Conservation (phyloP, 2,329 filamentous ascomycete genomes). For the Hirsutella thompsonii region DNA sequence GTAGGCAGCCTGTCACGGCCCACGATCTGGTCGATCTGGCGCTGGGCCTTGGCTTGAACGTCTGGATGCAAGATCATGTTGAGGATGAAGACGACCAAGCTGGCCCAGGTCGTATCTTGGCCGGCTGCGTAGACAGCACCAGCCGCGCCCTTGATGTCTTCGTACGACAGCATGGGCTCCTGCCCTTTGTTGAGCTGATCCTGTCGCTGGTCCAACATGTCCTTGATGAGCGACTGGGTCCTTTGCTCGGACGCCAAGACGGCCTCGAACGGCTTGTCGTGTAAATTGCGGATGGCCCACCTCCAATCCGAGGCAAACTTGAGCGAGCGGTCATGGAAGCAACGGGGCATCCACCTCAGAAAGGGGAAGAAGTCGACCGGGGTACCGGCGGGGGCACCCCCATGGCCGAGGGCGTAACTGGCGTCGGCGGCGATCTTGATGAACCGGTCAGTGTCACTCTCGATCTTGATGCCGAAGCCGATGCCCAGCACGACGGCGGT, state of each 20-base stretch:
- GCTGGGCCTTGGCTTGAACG: slow-evolving; percentile 31
- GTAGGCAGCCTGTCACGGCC: slow-evolving; percentile 30
- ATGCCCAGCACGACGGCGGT: slow-evolving; percentile 28
- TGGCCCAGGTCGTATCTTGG: slow-evolving; percentile 30
- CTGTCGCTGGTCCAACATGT: slow-evolving; percentile 13
- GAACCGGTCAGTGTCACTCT: slow-evolving; percentile 23
- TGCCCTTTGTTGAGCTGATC: slow-evolving; percentile 12
- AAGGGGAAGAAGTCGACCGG: slow-evolving; percentile 35
- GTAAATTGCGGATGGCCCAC: slow-evolving; percentile 23
- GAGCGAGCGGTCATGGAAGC: slow-evolving; percentile 17
- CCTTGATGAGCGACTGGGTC: slow-evolving; percentile 15
- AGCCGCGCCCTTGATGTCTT: slow-evolving; percentile 35
- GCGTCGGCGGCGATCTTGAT: slow-evolving; percentile 23
- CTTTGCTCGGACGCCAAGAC: slow-evolving; percentile 16
- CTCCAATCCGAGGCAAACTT: slow-evolving; percentile 16
- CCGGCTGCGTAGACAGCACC: slow-evolving; percentile 35
- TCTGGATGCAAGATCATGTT: slow-evolving; percentile 27
- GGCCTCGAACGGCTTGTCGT: slow-evolving; percentile 28
- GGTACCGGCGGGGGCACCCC: slow-evolving; percentile 18
- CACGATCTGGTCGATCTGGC: slow-evolving; percentile 32
- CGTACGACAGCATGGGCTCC: slow-evolving; percentile 20
- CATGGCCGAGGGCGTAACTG: slow-evolving; percentile 14
- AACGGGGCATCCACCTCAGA: slow-evolving; percentile 27
- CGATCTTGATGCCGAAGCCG: slow-evolving; percentile 27
- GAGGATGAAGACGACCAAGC: slow-evolving; percentile 30